Percentiles rank a stretch among this genome's conserved stretches.
Conservation (phyloP, 306 rosid genomes). For the Trifolium pratense region DNA sequence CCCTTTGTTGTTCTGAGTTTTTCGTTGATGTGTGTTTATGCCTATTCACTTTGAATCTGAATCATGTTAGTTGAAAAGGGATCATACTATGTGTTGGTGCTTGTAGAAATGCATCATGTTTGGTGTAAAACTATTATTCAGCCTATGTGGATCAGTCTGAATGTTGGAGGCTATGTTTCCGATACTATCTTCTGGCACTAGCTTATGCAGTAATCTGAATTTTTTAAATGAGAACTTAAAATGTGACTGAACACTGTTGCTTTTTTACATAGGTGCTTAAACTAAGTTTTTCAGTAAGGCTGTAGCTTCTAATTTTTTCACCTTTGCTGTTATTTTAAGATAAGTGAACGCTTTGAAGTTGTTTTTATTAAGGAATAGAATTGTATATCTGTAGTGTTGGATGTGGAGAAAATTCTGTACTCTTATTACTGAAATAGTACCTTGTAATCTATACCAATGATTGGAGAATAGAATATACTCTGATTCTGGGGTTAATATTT, state of each 20-base stretch:
- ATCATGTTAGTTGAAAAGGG: slow-evolving; percentile 30
- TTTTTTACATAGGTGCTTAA: slow-evolving; percentile 22
- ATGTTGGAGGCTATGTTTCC: slow-evolving; percentile 17
- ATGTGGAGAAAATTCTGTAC: slow-evolving; percentile 42
- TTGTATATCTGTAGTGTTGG: slow-evolving; percentile 42
- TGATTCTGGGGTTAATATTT: slow-evolving; percentile 36
- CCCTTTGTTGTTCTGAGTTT: not conserved
- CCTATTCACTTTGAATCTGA: slow-evolving; percentile 25
- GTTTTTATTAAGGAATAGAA: slow-evolving; percentile 10
- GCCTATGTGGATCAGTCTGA: slow-evolving; percentile 34
- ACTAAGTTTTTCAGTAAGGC: slow-evolving; percentile 26
- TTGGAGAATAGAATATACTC: slow-evolving; percentile 36
- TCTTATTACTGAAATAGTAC: slow-evolving; percentile 18
- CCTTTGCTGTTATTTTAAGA: slow-evolving; percentile 47
- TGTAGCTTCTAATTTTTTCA: slow-evolving; percentile 46
- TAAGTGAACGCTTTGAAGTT: slow-evolving; percentile 52
- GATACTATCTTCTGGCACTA: slow-evolving; percentile 40
- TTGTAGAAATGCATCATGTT: slow-evolving; percentile 19
- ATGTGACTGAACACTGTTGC: not conserved
- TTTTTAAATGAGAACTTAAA: slow-evolving; percentile 36
- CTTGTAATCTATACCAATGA: slow-evolving; percentile 43
- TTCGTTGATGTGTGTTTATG: not conserved
- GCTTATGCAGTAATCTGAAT: slow-evolving; percentile 26
- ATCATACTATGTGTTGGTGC: slow-evolving; percentile 10
- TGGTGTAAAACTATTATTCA: slow-evolving; percentile 10